These are phyloP conservation scores for Fusarium phyllophilum DNA, from an alignment of 2,329 filamentous ascomycete genomes.

Conservation along the genomic window DNA sequence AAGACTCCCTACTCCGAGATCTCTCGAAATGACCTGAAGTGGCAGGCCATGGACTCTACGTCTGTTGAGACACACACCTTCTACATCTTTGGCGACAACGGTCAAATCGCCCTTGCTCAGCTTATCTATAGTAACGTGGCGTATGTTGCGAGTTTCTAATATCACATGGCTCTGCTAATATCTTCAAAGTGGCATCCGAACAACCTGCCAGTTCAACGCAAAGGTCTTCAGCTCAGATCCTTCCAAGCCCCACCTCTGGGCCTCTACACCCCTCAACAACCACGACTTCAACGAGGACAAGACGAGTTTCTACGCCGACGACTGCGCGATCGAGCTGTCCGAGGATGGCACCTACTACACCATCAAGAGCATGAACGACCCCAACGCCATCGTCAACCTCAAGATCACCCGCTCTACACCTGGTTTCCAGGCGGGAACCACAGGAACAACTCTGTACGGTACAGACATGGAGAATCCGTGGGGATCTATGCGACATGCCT, in stretches of 20 bases:
- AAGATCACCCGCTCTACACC: conserved; percentile 80
- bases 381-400: conserved; percentile 83
- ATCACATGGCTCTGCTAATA: conserved; percentile 13
- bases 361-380: conserved; percentile 90
- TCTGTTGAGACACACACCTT: conserved; percentile 95
- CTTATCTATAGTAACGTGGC: conserved; percentile 98
- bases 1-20: conserved; percentile 83
- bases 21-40: conserved; percentile 81
- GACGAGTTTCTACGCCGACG: conserved; percentile 85
- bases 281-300: conserved; percentile 86
- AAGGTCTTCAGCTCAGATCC: conserved; percentile 87
- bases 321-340: conserved; percentile 85
- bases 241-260: conserved; percentile 82
- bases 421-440: conserved; percentile 84
- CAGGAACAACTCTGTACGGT: conserved; percentile 86
- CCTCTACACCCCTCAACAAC: conserved; percentile 80
- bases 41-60: conserved; percentile 83
- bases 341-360: conserved; percentile 84
- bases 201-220: conserved; percentile 91
- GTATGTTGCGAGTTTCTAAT: conserved; percentile 62
- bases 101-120: conserved; percentile 82
- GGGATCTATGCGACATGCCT: conserved; percentile 91
- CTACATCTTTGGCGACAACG: conserved; percentile 85
- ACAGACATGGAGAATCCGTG: conserved; percentile 88
- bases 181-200: conserved; percentile 78